Conservation (phyloP, 2,329 filamentous ascomycete species). For the Piedraia hortae region DNA sequence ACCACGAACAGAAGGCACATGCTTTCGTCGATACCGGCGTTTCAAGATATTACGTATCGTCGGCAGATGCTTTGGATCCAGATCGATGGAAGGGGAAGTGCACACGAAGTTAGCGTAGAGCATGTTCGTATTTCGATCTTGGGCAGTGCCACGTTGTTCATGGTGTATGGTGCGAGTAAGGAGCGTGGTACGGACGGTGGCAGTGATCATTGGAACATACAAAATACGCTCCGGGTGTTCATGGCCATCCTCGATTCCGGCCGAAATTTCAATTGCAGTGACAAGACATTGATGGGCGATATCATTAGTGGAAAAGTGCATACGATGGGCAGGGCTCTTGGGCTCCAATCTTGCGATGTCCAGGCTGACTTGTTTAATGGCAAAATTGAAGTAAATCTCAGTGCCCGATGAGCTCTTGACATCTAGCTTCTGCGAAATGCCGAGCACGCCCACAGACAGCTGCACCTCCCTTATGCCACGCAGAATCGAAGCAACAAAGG, state of each 20-base stretch:
- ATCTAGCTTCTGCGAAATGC: constrained; percentile 54
- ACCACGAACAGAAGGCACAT: constrained; percentile 1
- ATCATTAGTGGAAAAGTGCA: constrained; percentile 88
- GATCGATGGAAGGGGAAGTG: constrained; percentile 79
- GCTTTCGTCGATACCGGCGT: constrained; percentile 4
- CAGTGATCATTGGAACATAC: constrained; percentile 93
- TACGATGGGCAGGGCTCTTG: constrained; percentile 79
- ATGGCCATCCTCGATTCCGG: constrained; percentile 74
- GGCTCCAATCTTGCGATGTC: constrained; percentile 78
- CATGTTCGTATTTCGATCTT: constrained; percentile 81
- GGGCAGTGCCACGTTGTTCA: constrained; percentile 30
- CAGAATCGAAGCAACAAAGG: constrained; percentile 70
- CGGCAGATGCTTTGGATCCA: constrained; percentile 77
- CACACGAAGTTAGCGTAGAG: constrained; percentile 88
- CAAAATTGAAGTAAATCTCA: constrained; percentile 59
- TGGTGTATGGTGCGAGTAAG: constrained; percentile 82
- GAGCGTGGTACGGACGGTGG: constrained; percentile 74
- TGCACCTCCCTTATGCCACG: constrained; percentile 90
- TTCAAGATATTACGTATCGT: constrained; percentile 53
- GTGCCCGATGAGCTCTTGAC: constrained; percentile 35
- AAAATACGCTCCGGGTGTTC: constrained; percentile 63
- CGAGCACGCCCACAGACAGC: constrained; percentile 75
- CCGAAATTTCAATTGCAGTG: constrained; percentile 72
- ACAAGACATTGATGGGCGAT: constrained; percentile 84
- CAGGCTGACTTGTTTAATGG: constrained; percentile 88